These are phyloP conservation scores for Epichloe gansuensis DNA, from an alignment of 2,329 filamentous ascomycete species.

Conservation along the genomic window DNA sequence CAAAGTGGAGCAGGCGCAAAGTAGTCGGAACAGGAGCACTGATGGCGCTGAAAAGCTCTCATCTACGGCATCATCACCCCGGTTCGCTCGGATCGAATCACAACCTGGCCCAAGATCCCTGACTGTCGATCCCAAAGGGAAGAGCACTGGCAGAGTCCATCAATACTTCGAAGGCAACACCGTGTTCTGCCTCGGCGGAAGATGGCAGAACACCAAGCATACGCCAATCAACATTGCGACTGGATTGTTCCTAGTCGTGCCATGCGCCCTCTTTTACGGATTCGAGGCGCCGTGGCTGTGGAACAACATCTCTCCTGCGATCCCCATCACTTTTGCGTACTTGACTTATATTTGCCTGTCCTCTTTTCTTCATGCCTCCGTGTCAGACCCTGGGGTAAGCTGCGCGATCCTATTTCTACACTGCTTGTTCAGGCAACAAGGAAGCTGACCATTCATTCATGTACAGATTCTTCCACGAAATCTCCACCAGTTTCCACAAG, in stretches of 20 bases:
- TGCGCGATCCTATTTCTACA: neutral
- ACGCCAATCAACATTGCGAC: slow-evolving; percentile 84
- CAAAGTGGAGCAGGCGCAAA: slow-evolving; percentile 36
- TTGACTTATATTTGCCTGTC: slow-evolving; percentile 83
- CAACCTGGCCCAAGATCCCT: slow-evolving; percentile 9
- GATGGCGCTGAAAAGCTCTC: slow-evolving; percentile 72
- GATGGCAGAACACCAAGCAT: slow-evolving; percentile 77
- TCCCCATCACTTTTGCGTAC: slow-evolving; percentile 84
- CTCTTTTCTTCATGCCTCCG: slow-evolving; percentile 86
- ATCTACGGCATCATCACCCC: slow-evolving; percentile 65
- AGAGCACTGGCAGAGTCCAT: slow-evolving; percentile 53
- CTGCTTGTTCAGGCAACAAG: neutral
- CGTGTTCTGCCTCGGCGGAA: slow-evolving; percentile 72
- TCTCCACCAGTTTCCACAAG: slow-evolving; percentile 73
- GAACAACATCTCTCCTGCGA: slow-evolving; percentile 72
- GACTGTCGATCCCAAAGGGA: slow-evolving; percentile 10
- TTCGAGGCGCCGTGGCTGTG: slow-evolving; percentile 79
- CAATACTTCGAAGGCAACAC: slow-evolving; percentile 94
- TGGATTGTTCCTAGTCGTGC: slow-evolving; percentile 65
- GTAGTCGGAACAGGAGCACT: slow-evolving; percentile 40
- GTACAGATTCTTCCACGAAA: slow-evolving; percentile 79
- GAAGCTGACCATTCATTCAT: neutral
- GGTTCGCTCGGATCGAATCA: slow-evolving; percentile 37
- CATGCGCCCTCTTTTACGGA: slow-evolving; percentile 69
- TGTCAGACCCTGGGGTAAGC: slow-evolving; percentile 84